Percentiles rank a stretch among this genome's conserved stretches.
Conservation (phyloP, 208 protist species). For the Trypanosoma conorhini region DNA sequence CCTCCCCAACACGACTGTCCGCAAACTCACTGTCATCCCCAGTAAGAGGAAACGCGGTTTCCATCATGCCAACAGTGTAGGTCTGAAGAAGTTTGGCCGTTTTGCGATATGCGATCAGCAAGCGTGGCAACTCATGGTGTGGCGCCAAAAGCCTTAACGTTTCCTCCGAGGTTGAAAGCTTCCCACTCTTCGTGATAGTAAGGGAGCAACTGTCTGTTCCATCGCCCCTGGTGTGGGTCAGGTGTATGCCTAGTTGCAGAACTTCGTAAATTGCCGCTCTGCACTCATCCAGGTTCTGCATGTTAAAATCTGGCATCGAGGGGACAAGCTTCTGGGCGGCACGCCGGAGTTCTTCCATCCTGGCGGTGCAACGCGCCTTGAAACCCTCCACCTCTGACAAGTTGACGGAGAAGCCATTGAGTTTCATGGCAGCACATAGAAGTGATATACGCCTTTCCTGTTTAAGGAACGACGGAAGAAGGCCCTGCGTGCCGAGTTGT, state of each 20-base stretch:
- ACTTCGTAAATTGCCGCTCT: constrained; percentile 81
- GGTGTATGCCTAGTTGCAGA: constrained; percentile 70
- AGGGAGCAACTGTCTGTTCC: constrained; percentile 24
- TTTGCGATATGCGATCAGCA: constrained; percentile 80
- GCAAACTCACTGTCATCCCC: constrained; percentile 26
- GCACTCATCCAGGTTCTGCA: constrained; percentile 86
- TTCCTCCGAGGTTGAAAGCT: constrained; percentile 89
- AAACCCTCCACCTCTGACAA: constrained; percentile 64
- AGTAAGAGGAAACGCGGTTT: constrained; percentile 47
- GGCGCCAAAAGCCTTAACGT: constrained; percentile 62
- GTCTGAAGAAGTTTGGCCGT: constrained; percentile 87
- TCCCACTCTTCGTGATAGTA: constrained; percentile 78
- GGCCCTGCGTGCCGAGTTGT: constrained; percentile 65
- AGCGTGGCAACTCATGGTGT: constrained; percentile 76
- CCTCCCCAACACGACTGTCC: constrained; percentile 13
- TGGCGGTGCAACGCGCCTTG: constrained; percentile 39
- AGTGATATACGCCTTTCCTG: constrained; percentile 85
- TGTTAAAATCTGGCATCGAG: constrained; percentile 73
- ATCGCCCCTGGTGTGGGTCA: constrained; percentile 26
- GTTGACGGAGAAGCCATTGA: constrained; percentile 66
- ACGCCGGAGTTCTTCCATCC: constrained; percentile 46
- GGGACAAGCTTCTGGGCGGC: constrained; percentile 49
- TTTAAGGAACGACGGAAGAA: constrained; percentile 83
- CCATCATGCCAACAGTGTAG: constrained; percentile 88
- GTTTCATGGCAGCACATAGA: constrained; percentile 75